Conservation (phyloP, 129 eudicot species). For the Heracleum sosnowskyi region DNA sequence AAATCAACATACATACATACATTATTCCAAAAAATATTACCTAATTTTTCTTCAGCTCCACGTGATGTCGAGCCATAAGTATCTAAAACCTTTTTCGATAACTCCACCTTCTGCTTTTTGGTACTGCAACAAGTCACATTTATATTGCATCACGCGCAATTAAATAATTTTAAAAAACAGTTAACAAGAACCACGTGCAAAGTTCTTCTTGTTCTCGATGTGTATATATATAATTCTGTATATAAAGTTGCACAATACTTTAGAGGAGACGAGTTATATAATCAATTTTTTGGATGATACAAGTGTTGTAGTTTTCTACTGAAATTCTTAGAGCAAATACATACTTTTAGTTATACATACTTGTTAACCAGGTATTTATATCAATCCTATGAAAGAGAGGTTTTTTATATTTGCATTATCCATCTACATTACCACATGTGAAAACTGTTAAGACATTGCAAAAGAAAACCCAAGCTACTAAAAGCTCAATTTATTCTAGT, state of each 20-base stretch:
- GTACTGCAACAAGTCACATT: constrained; percentile 20
- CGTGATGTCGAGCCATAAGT: constrained; percentile 24
- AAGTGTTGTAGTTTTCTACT: too few relatives aligned
- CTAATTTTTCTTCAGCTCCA: constrained; percentile 20
- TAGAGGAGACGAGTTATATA: background rate
- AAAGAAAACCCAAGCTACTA: background rate
- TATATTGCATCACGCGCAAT: background rate
- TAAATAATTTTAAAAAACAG: background rate
- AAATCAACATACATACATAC: constrained; percentile 13
- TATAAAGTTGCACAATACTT: background rate
- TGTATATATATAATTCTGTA: background rate
- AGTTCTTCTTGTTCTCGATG: background rate
- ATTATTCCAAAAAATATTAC: constrained; percentile 17
- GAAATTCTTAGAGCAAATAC: too few relatives aligned
- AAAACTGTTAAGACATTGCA: background rate
- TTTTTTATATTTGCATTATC: too few relatives aligned
- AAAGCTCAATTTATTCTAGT: background rate
- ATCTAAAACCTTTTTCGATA: constrained; percentile 22
- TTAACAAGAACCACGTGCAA: background rate
- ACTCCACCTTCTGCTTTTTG: constrained; percentile 51
- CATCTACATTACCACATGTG: too few relatives aligned
- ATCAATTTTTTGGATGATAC: too few relatives aligned
- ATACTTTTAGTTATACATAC: too few relatives aligned
- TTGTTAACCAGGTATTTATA: too few relatives aligned
- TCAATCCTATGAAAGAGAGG: too few relatives aligned